Evolutionary conservation across 257 asterid genomes (phyloP).

Genomic region (Nicotiana sylvestris): DNA sequence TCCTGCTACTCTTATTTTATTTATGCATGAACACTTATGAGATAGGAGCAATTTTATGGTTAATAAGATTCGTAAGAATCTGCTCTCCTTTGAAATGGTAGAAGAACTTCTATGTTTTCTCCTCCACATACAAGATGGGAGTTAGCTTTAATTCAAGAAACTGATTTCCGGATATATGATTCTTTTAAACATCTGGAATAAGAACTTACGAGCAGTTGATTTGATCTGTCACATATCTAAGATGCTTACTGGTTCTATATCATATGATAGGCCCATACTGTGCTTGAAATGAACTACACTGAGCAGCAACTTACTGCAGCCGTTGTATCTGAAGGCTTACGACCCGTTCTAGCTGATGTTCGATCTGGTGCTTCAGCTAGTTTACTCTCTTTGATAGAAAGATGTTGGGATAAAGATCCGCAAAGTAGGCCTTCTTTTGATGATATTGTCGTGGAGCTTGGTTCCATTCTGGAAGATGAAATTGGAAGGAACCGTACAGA

Average conservation of each 20-base stretch:
- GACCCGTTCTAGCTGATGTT: constrained; percentile 73
- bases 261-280: constrained; percentile 83
- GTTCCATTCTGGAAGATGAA: constrained; percentile 35
- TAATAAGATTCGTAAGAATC: neutral
- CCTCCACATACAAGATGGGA: neutral
- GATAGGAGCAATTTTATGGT: neutral
- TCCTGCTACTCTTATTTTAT: neutral
- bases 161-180: neutral
- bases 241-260: constrained; percentile 12
- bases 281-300: constrained; percentile 91
- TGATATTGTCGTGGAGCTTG: constrained; percentile 64
- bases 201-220: neutral
- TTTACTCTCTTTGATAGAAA: constrained; percentile 56
- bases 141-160: neutral
- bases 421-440: constrained; percentile 58
- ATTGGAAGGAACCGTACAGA: constrained; percentile 18
- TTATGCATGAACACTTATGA: neutral
- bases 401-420: constrained; percentile 85
- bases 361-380: constrained; percentile 44
- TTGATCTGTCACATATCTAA: neutral
- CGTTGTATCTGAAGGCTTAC: constrained; percentile 72
- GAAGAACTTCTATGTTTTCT: neutral
- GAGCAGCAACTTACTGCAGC: constrained; percentile 91
- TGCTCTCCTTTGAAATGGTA: neutral
- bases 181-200: neutral